Evolutionary conservation across 192 early-diverging fungal genomes (phyloP).

Genomic region (Podila epigama): DNA sequence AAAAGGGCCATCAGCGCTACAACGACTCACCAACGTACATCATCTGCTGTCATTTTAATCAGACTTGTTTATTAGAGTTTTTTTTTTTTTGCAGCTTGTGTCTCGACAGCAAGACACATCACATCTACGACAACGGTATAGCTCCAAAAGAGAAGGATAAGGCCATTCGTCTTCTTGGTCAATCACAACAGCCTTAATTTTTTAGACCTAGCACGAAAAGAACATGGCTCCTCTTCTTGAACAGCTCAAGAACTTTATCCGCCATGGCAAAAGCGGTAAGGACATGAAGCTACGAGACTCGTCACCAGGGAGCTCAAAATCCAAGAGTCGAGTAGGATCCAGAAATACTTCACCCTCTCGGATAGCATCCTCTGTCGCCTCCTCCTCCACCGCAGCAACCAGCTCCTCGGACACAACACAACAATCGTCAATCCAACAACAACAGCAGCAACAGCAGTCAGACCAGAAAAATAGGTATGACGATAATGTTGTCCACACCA

Average conservation of each 20-base stretch:
- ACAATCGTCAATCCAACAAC: background rate
- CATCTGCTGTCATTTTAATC: too few relatives aligned
- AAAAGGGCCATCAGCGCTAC: too few relatives aligned
- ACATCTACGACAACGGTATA: too few relatives aligned
- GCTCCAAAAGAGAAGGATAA: too few relatives aligned
- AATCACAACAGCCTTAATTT: background rate
- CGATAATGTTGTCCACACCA: conserved; percentile 23
- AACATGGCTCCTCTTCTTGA: conserved; percentile 50
- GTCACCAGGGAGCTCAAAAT: conserved; percentile 11
- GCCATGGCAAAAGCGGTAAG: conserved; percentile 51
- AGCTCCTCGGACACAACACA: background rate
- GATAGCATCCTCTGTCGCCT: conserved; percentile 2
- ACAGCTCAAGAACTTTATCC: conserved; percentile 59
- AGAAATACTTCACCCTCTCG: conserved; percentile 24
- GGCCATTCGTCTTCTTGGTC: too few relatives aligned
- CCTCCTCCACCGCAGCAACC: background rate
- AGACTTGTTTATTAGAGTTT: too few relatives aligned
- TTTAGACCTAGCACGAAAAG: background rate
- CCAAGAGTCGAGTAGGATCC: conserved; percentile 6
- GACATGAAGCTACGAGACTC: conserved; percentile 44
- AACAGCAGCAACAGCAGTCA: background rate
- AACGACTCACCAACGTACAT: too few relatives aligned
- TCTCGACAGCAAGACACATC: too few relatives aligned
- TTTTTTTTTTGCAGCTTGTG: too few relatives aligned
- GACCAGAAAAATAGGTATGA: conserved; percentile 5